A percentile compares a stretch with the other conserved stretches of the same genome.
These are phyloP conservation scores for Eucalyptus marginata DNA, from an alignment of 345 rosid species.

Conservation along the genomic window DNA sequence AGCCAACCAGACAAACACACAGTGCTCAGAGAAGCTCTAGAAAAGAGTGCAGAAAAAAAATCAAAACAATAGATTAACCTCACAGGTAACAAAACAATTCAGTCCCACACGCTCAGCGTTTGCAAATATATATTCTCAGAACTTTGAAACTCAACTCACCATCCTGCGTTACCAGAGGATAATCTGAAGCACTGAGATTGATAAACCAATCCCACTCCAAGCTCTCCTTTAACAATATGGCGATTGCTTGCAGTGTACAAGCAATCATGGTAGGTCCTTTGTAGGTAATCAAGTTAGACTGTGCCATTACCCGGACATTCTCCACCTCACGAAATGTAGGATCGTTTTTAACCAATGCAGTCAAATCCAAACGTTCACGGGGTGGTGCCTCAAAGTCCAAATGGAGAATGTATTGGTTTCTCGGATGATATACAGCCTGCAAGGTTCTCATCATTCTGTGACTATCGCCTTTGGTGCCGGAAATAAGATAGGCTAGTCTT, in stretches of 20 bases:
- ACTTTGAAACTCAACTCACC: constrained; percentile 35
- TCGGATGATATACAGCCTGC: constrained; percentile 89
- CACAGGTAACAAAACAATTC: not conserved
- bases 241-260: constrained; percentile 82
- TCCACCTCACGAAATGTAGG: constrained; percentile 58
- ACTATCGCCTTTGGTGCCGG: constrained; percentile 92
- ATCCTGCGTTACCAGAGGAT: constrained; percentile 90
- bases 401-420: constrained; percentile 90
- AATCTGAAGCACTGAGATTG: constrained; percentile 89
- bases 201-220: constrained; percentile 94
- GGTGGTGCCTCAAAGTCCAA: constrained; percentile 95
- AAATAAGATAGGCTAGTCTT: constrained; percentile 81
- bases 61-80: not conserved
- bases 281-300: constrained; percentile 84
- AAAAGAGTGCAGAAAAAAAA: not conserved
- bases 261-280: constrained; percentile 97
- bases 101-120: not conserved
- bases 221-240: constrained; percentile 73
- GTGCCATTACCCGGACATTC: constrained; percentile 87
- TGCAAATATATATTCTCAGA: not conserved
- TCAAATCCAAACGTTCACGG: constrained; percentile 69
- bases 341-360: constrained; percentile 57
- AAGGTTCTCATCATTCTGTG: constrained; percentile 91
- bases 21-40: not conserved
- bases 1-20: not conserved